Percentiles rank a stretch among this genome's conserved stretches.
Evolutionary conservation across 2,329 filamentous ascomycete species (phyloP).

Genomic region (Zasmidium cellare): DNA sequence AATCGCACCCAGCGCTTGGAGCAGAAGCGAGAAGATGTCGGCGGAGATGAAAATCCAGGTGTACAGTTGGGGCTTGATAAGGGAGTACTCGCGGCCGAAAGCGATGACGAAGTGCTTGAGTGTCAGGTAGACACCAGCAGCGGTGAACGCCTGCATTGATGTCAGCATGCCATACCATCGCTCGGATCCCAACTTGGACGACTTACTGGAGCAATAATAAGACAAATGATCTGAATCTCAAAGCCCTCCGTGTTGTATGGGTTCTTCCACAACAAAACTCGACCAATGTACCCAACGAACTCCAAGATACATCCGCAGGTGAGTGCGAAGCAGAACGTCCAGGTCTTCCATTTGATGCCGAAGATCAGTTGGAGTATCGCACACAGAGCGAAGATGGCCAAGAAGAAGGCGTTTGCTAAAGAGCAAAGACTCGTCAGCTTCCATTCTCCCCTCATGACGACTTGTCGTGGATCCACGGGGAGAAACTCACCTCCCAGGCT

Average conservation of each 20-base stretch:
- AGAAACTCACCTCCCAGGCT: slow-evolving; percentile 26
- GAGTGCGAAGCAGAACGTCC: slow-evolving; percentile 42
- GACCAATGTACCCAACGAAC: slow-evolving; percentile 43
- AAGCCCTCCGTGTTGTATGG: slow-evolving; percentile 42
- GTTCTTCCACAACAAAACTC: slow-evolving; percentile 43
- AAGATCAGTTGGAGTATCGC: slow-evolving; percentile 36
- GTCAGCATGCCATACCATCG: not conserved
- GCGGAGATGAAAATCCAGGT: slow-evolving; percentile 52
- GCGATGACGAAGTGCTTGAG: slow-evolving; percentile 48
- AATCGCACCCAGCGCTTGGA: slow-evolving; percentile 61
- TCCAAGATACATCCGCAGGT: slow-evolving; percentile 43
- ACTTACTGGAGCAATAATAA: slow-evolving; percentile 40
- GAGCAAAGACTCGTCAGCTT: not conserved
- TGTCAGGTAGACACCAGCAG: slow-evolving; percentile 49
- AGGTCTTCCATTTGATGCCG: slow-evolving; percentile 35
- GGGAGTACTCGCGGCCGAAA: slow-evolving; percentile 43
- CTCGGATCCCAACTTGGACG: not conserved
- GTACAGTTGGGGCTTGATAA: slow-evolving; percentile 45
- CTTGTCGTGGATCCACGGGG: no score
- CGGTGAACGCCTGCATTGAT: slow-evolving; percentile 37
- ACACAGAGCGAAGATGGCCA: slow-evolving; percentile 37
- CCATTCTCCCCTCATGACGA: no score
- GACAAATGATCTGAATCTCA: slow-evolving; percentile 43
- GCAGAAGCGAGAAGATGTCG: slow-evolving; percentile 58
- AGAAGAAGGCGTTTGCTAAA: slow-evolving; percentile 39